A percentile compares a stretch with the other conserved stretches of the same genome.
phyloP scores from a whole-genome alignment of 495 filamentous ascomycete genomes.

The Geoglossum glabrum region DNA sequence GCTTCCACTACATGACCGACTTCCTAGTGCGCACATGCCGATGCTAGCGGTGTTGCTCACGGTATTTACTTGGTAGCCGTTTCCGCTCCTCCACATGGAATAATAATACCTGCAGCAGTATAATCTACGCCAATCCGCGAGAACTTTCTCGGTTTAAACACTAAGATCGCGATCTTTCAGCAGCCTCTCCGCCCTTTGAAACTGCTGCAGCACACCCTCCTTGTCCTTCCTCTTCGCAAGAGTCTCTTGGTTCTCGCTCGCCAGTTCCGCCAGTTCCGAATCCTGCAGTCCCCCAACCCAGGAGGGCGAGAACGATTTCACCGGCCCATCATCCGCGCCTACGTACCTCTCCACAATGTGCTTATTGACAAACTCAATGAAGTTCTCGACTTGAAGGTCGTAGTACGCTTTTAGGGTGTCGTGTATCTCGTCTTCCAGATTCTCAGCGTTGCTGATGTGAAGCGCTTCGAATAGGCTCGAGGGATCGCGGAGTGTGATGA shows the following conservation, averaged over 20 bases:
- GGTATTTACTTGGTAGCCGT: too few species aligned
- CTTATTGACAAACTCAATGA: not conserved
- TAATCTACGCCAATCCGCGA: too few species aligned
- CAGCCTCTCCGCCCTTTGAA: not conserved
- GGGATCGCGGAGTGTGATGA: not conserved
- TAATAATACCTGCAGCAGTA: too few species aligned
- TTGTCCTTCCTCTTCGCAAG: not conserved
- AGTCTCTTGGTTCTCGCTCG: not conserved
- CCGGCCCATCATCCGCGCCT: not conserved
- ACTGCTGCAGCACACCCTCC: not conserved
- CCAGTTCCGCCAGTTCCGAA: not conserved
- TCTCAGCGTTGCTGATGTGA: conserved; percentile 10
- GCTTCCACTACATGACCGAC: too few species aligned
- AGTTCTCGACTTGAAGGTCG: not conserved
- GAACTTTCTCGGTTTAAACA: too few species aligned
- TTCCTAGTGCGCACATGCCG: too few species aligned
- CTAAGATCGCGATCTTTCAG: too few species aligned
- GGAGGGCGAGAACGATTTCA: not conserved
- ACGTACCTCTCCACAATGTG: not conserved
- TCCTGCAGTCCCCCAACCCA: not conserved
- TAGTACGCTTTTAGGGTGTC: conserved; percentile 11
- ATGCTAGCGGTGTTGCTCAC: too few species aligned
- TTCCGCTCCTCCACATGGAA: too few species aligned
- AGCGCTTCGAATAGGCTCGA: conserved; percentile 7
- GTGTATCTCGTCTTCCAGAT: conserved; percentile 13